A percentile compares a stretch with the other conserved stretches of the same genome.
Conservation (phyloP, 176 grass and related monocot species). For the Avena sativa region DNA sequence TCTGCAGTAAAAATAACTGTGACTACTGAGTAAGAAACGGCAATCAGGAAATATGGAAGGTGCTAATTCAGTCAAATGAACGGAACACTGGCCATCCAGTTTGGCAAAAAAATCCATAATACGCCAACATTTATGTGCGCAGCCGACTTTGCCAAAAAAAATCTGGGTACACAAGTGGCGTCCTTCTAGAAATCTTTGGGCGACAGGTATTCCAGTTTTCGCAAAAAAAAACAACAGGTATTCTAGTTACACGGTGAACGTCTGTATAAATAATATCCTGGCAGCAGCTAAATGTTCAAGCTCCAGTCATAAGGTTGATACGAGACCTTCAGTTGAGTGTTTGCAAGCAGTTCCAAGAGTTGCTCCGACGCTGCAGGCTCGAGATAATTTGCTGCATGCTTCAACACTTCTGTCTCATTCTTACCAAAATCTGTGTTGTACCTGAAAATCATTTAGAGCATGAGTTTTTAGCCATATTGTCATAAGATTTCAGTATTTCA, state of each 20-base stretch:
- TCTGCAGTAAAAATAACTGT: neutral
- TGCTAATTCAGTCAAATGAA: slow-evolving; percentile 25
- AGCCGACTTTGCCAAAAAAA: neutral
- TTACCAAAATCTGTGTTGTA: slow-evolving; percentile 91
- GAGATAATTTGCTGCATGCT: slow-evolving; percentile 92
- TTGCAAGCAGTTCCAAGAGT: slow-evolving; percentile 75
- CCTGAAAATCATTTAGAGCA: slow-evolving; percentile 54
- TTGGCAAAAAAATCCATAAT: neutral
- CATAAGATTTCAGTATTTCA: neutral
- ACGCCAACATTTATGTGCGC: neutral
- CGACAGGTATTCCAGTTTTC: neutral
- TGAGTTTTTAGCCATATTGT: neutral
- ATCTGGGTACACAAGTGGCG: neutral
- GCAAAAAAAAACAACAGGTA: neutral
- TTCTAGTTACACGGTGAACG: slow-evolving; percentile 40
- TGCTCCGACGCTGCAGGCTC: slow-evolving; percentile 67
- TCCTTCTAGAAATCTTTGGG: slow-evolving; percentile 14
- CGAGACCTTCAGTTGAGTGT: slow-evolving; percentile 70
- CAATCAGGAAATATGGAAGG: neutral
- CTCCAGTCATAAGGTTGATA: slow-evolving; percentile 93
- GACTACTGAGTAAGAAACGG: neutral
- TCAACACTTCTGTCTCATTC: slow-evolving; percentile 81
- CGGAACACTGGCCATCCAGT: slow-evolving; percentile 1
- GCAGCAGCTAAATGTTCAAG: slow-evolving; percentile 62
- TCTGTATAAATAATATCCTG: slow-evolving; percentile 17